Percentiles rank a stretch among this genome's conserved stretches.
Conservation (phyloP, 2,329 filamentous ascomycete species). For the Pseudogymnoascus verrucosus region DNA sequence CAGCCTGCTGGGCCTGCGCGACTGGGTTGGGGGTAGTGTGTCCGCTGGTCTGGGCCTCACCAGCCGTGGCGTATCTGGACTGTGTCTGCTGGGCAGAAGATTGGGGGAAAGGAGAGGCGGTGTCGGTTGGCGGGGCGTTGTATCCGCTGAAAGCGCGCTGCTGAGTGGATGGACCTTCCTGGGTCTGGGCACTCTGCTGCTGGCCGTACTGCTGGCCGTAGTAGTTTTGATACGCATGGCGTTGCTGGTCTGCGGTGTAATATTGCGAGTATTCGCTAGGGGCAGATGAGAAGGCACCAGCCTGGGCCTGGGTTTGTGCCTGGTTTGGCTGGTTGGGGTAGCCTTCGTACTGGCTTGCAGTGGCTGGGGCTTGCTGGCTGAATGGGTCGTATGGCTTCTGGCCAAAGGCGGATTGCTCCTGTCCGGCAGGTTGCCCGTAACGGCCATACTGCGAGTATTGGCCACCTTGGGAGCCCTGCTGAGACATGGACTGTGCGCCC, state of each 20-base stretch:
- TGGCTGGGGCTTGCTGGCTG: conserved; percentile 58
- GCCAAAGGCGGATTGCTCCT: conserved; percentile 51
- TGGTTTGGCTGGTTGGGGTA: conserved; percentile 51
- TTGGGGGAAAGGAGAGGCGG: conserved; percentile 62
- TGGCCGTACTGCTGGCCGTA: conserved; percentile 52
- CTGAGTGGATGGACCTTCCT: conserved; percentile 64
- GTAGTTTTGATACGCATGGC: conserved; percentile 67
- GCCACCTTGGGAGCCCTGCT: conserved; percentile 26
- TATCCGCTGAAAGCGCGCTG: conserved; percentile 76
- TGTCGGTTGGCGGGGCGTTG: conserved; percentile 54
- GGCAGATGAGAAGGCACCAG: conserved; percentile 63
- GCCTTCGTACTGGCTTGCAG: conserved; percentile 54
- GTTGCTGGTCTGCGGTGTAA: conserved; percentile 70
- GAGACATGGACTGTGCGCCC: conserved; percentile 31
- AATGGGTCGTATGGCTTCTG: conserved; percentile 89
- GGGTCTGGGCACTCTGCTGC: conserved; percentile 47
- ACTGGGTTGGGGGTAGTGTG: conserved; percentile 85
- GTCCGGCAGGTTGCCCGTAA: conserved; percentile 53
- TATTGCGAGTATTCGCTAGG: conserved; percentile 77
- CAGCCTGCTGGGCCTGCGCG: conserved; percentile 43
- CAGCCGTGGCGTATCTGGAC: conserved; percentile 49
- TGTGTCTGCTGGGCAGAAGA: conserved; percentile 57
- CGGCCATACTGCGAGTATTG: conserved; percentile 60
- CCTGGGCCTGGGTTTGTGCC: conserved; percentile 48
- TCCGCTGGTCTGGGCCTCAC: conserved; percentile 76